phyloP scores from a whole-genome alignment of 2,329 filamentous ascomycete genomes.

The Rutstroemia sp. region DNA sequence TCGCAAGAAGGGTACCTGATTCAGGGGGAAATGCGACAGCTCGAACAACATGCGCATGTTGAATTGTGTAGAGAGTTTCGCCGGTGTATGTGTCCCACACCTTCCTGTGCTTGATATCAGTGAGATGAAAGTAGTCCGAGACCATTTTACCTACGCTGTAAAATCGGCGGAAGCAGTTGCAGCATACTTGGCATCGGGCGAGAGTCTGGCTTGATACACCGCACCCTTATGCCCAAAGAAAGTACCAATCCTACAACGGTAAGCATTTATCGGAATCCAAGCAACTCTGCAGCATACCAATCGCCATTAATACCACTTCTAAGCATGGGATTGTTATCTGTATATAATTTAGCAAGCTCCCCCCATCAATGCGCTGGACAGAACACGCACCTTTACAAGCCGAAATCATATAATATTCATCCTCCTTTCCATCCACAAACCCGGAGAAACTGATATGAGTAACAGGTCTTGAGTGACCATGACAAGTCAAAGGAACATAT shows the following conservation, averaged over 20 bases:
- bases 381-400: constrained; percentile 54
- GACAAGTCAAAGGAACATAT: constrained; percentile 63
- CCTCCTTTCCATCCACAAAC: constrained; percentile 42
- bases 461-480: constrained; percentile 68
- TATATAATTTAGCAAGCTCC: constrained; percentile 14
- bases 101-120: constrained; percentile 53
- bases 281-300: constrained; percentile 49
- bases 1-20: constrained; percentile 77
- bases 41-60: constrained; percentile 92
- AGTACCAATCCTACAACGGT: constrained; percentile 67
- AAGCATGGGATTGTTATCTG: constrained; percentile 97
- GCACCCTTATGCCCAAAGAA: constrained; percentile 98
- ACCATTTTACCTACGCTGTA: constrained; percentile 59
- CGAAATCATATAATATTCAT: constrained; percentile 67
- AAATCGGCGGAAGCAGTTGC: constrained; percentile 96
- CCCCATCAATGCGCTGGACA: background rate
- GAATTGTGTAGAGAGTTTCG: constrained; percentile 76
- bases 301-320: constrained; percentile 93
- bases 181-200: constrained; percentile 77
- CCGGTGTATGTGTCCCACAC: constrained; percentile 97
- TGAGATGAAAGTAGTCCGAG: background rate
- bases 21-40: constrained; percentile 85
- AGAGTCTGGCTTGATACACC: constrained; percentile 91
- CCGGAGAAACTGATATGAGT: constrained; percentile 68
- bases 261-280: constrained; percentile 11